These are phyloP conservation scores for Ampelocalamus luodianensis DNA, from an alignment of 176 grass and related monocot genomes.

Conservation along the genomic window DNA sequence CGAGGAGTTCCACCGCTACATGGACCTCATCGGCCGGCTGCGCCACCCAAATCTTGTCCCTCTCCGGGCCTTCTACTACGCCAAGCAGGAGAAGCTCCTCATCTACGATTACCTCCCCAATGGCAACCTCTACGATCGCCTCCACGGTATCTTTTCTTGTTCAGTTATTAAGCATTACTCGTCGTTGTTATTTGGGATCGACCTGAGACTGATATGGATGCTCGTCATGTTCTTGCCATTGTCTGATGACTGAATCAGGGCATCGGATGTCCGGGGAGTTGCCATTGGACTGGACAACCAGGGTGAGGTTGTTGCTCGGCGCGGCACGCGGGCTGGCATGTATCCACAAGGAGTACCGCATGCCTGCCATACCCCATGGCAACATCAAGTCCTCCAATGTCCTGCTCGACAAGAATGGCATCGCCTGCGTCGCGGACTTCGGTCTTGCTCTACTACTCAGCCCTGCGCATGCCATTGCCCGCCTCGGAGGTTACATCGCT, in stretches of 20 bases:
- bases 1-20: slow-evolving; percentile 80
- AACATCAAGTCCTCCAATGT: slow-evolving; percentile 84
- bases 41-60: slow-evolving; percentile 75
- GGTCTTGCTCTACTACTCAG: slow-evolving; percentile 68
- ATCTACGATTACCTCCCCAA: slow-evolving; percentile 87
- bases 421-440: slow-evolving; percentile 67
- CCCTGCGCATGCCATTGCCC: slow-evolving; percentile 53
- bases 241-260: slow-evolving; percentile 33
- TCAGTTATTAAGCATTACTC: background rate
- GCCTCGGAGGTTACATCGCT: slow-evolving; percentile 64
- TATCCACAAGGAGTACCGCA: slow-evolving; percentile 65
- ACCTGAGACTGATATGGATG: background rate
- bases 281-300: slow-evolving; percentile 71
- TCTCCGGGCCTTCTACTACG: slow-evolving; percentile 84
- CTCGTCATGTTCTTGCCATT: background rate
- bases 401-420: slow-evolving; percentile 60
- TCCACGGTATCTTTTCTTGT: slow-evolving; percentile 52
- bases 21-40: slow-evolving; percentile 87
- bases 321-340: slow-evolving; percentile 63
- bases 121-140: slow-evolving; percentile 70
- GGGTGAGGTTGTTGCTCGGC: slow-evolving; percentile 59
- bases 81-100: slow-evolving; percentile 91
- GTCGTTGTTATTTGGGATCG: background rate
- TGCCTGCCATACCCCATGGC: slow-evolving; percentile 61
- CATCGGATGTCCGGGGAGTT: slow-evolving; percentile 52